phyloP scores from a whole-genome alignment of 805 yeast species.

The Myxozyma vanderwaltii region DNA sequence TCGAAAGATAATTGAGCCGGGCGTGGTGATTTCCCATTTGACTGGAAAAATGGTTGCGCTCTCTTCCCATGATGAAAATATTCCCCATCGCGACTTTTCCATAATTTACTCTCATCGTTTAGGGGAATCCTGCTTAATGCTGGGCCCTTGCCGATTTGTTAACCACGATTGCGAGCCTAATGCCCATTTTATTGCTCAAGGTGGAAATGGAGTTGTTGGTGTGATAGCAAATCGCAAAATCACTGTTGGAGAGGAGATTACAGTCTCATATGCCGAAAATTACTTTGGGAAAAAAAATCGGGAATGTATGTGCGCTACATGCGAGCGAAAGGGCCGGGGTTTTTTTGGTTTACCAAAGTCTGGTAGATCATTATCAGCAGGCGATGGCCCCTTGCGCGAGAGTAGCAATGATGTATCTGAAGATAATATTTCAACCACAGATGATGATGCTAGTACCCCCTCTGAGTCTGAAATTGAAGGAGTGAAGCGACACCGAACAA shows the following conservation, averaged over 20 bases:
- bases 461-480: constrained; percentile 5
- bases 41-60: constrained; percentile 47
- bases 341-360: constrained; percentile 9
- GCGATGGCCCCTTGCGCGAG: neutral
- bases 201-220: constrained; percentile 40
- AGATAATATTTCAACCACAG: neutral
- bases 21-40: constrained; percentile 44
- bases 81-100: constrained; percentile 48
- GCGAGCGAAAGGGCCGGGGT: constrained; percentile 41
- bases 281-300: constrained; percentile 50
- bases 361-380: neutral
- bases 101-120: constrained; percentile 46
- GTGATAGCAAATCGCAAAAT: constrained; percentile 45
- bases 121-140: constrained; percentile 46
- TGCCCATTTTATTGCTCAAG: constrained; percentile 43
- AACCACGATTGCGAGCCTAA: constrained; percentile 54
- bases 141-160: constrained; percentile 53
- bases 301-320: constrained; percentile 51
- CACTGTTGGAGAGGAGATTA: constrained; percentile 51
- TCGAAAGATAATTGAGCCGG: constrained; percentile 38
- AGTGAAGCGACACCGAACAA: constrained; percentile 6
- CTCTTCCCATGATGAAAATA: constrained; percentile 41
- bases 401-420: neutral
- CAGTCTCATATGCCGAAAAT: constrained; percentile 48
- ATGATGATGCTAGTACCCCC: constrained; percentile 9